Conservation (phyloP, 306 rosid genomes). For the Lagenaria siceraria region DNA sequence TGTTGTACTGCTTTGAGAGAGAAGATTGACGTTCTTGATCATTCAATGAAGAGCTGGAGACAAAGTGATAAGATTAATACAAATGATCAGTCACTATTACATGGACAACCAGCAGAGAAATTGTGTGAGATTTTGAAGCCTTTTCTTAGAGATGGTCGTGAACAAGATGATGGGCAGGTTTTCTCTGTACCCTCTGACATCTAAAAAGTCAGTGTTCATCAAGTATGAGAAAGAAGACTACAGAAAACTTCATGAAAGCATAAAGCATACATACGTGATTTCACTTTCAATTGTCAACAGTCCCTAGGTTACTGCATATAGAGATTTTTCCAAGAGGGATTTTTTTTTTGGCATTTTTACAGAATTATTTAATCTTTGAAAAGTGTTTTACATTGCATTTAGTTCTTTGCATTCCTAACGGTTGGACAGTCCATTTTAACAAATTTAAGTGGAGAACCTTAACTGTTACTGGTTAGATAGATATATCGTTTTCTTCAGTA, state of each 20-base stretch:
- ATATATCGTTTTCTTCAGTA: background rate
- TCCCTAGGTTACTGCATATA: background rate
- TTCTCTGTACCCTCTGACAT: conserved; percentile 9
- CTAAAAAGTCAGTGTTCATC: background rate
- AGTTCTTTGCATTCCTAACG: background rate
- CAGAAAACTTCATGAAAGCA: background rate
- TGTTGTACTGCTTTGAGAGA: conserved; percentile 38
- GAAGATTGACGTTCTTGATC: conserved; percentile 29
- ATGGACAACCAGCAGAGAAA: conserved; percentile 32
- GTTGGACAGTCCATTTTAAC: background rate
- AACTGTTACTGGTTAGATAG: too few species aligned
- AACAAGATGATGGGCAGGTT: conserved; percentile 41
- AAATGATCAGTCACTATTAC: conserved; percentile 24
- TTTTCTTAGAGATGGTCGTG: conserved; percentile 16
- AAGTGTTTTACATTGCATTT: background rate
- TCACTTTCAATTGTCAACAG: background rate
- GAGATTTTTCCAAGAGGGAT: background rate
- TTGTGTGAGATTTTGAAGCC: conserved; percentile 41
- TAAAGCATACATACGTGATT: background rate
- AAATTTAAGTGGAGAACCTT: too few species aligned
- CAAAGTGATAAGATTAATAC: conserved; percentile 13
- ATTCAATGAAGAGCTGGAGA: conserved; percentile 29
- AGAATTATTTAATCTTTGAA: background rate
- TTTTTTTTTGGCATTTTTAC: background rate
- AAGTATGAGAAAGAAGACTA: background rate